Percentiles rank a stretch among this genome's conserved stretches.
Evolutionary conservation across 805 yeast genomes (phyloP).

Genomic region (Tetrapisispora arboricola): DNA sequence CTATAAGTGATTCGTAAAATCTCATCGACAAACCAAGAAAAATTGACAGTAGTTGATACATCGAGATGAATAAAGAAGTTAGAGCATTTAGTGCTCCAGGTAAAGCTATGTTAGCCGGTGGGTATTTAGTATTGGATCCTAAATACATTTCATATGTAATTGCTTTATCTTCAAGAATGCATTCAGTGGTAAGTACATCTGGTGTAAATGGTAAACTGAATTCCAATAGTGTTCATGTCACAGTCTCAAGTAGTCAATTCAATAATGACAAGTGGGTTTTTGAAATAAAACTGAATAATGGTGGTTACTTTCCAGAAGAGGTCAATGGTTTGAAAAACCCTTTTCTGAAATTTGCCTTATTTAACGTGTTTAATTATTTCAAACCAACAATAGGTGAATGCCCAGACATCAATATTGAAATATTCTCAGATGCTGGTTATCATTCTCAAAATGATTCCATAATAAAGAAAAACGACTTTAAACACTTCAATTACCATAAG

Average conservation of each 20-base stretch:
- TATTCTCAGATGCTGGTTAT: slow-evolving; percentile 80
- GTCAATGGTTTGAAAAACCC: slow-evolving; percentile 44
- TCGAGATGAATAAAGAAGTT: slow-evolving; percentile 2
- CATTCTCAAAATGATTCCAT: slow-evolving; percentile 59
- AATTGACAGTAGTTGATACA: too few species aligned
- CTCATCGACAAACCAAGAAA: too few species aligned
- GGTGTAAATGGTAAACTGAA: slow-evolving; percentile 4
- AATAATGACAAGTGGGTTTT: slow-evolving; percentile 60
- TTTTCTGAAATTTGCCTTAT: slow-evolving; percentile 57
- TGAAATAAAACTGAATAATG: slow-evolving; percentile 17
- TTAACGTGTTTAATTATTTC: slow-evolving; percentile 45
- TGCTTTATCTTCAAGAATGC: slow-evolving; percentile 85
- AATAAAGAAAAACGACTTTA: slow-evolving; percentile 27
- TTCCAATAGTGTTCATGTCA: slow-evolving; percentile 25
- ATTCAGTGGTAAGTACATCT: slow-evolving; percentile 41
- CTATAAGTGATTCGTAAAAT: too few species aligned
- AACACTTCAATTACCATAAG: slow-evolving; percentile 50
- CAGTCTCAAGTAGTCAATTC: slow-evolving; percentile 70
- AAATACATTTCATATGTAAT: slow-evolving; percentile 66
- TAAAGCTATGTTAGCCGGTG: slow-evolving; percentile 89
- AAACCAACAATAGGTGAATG: slow-evolving; percentile 21
- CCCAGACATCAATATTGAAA: slow-evolving; percentile 39
- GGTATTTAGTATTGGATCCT: slow-evolving; percentile 82
- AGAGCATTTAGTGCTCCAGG: slow-evolving; percentile 87
- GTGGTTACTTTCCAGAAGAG: slow-evolving; percentile 21